Conservation (phyloP, 352 stramenopile species). For the Peronospora belbahrii region DNA sequence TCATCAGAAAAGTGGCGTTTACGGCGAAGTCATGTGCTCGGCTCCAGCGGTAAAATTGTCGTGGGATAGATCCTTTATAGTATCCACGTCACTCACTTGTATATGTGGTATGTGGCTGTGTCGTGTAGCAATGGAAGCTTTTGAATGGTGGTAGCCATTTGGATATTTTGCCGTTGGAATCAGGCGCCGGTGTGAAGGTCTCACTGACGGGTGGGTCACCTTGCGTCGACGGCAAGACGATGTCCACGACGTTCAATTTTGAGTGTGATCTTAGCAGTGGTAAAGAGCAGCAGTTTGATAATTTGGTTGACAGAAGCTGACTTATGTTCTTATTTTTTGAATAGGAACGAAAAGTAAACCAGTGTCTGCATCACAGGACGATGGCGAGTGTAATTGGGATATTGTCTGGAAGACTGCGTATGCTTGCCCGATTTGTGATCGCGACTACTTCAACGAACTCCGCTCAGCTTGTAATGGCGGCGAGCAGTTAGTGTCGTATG, state of each 20-base stretch:
- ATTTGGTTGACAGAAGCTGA: neutral
- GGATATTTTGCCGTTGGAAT: conserved; percentile 44
- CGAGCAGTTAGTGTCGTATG: conserved; percentile 54
- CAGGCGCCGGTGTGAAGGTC: conserved; percentile 53
- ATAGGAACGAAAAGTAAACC: conserved; percentile 45
- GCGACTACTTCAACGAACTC: conserved; percentile 54
- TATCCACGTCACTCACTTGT: neutral
- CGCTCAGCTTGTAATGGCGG: conserved; percentile 51
- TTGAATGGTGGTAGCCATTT: conserved; percentile 55
- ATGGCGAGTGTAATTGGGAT: conserved; percentile 44
- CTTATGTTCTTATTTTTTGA: neutral
- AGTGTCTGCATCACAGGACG: conserved; percentile 24
- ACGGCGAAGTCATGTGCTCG: conserved; percentile 66
- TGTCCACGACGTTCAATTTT: conserved; percentile 56
- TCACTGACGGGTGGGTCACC: conserved; percentile 42
- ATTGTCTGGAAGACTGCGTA: conserved; percentile 65
- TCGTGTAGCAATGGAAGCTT: conserved; percentile 58
- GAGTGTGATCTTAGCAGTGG: conserved; percentile 60
- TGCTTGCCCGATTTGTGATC: conserved; percentile 58
- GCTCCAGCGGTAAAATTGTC: conserved; percentile 43
- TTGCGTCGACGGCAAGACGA: conserved; percentile 38
- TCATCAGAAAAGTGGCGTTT: conserved; percentile 53
- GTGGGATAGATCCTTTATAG: neutral
- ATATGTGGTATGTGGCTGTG: neutral
- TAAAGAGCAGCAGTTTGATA: conserved; percentile 3